Base-by-base conservation (phyloP, 495 filamentous ascomycete species). In the Durotheca rogersii region DNA sequence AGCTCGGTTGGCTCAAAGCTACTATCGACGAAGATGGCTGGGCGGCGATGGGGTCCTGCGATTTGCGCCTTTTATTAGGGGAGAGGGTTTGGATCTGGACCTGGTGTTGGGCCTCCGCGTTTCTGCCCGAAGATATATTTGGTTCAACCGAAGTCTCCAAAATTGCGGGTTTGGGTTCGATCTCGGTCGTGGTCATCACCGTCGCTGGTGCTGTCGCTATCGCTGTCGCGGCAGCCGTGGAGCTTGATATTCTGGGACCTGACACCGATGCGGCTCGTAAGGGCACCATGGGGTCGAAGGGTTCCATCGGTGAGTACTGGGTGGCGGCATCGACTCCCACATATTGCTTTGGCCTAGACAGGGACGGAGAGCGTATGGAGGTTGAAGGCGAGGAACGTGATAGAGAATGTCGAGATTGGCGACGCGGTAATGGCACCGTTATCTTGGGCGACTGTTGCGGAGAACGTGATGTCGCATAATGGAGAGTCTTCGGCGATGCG, bases 301-400 rank as follows among this genome's bases (percentile, higher is more conserved):
- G 72, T 60, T 74, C 72, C 72, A 72, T 72, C 15, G 78, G 78
- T 57, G 77, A 78, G 52, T 78, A 81, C 61, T 81, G 78, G 33
- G 78, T 80, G 48, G 75, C 75, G 39, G 80, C 74, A 61, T 81
- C 77, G 58, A 73, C 71, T 53, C 59, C 71, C 62, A 73, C 73
- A 72, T 75, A 74, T 66, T 68, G 67, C 44, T 64, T 69, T 29
- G 72, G 61, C 45, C 53, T 66, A 39, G 67, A 29, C 36, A 57
- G 59, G 20, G 62, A 61, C 3, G 70, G 68, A 29, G 70, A 70
- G 38, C 64, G 60, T 51, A 65, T 56, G 40, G 66, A 45, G 21
- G 60, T 54, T 16, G 68, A 47, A 18, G 63, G 57, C 18, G 72
- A 67, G 44, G 70, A 69, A 44, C 53, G 52, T 32, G 66, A 68